Conservation (phyloP, 139 green algal species). For the Zygnema circumcarinatum region DNA sequence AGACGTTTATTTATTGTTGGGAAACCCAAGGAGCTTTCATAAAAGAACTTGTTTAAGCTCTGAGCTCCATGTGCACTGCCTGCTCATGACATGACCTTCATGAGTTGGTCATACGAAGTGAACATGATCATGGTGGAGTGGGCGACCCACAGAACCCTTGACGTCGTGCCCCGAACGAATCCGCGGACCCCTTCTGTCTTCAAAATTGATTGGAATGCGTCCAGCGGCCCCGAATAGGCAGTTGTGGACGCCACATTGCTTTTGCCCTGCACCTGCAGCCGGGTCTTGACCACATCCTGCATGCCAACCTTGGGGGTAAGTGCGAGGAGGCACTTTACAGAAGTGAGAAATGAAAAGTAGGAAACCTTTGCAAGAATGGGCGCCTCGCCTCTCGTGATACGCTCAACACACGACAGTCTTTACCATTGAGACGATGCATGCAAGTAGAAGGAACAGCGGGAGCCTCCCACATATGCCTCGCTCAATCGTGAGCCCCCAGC, state of each 20-base stretch:
- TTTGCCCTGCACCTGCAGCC: slow-evolving; percentile 41
- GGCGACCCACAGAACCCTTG: slow-evolving; percentile 46
- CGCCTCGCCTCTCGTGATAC: too few species aligned
- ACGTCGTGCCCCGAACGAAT: slow-evolving; percentile 23
- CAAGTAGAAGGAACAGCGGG: too few species aligned
- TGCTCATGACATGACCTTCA: slow-evolving; percentile 19
- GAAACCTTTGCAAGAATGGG: too few species aligned
- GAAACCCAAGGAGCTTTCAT: too few species aligned
- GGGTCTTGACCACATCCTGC: slow-evolving; percentile 51
- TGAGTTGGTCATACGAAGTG: slow-evolving; percentile 52
- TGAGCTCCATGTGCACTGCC: too few species aligned
- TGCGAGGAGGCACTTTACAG: neutral
- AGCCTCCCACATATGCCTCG: too few species aligned
- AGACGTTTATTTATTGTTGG: too few species aligned
- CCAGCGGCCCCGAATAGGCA: slow-evolving; percentile 20
- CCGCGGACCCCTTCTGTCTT: neutral
- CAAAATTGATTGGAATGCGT: slow-evolving; percentile 21
- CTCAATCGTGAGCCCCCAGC: too few species aligned
- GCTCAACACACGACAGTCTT: too few species aligned
- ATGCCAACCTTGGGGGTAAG: slow-evolving; percentile 6
- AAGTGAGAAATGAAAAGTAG: neutral
- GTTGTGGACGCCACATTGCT: slow-evolving; percentile 43
- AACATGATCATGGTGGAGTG: slow-evolving; percentile 50
- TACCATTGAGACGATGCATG: too few species aligned
- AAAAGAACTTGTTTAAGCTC: too few species aligned